Evolutionary conservation across 257 asterid species (phyloP).

Genomic region (Haberlea rhodopensis): DNA sequence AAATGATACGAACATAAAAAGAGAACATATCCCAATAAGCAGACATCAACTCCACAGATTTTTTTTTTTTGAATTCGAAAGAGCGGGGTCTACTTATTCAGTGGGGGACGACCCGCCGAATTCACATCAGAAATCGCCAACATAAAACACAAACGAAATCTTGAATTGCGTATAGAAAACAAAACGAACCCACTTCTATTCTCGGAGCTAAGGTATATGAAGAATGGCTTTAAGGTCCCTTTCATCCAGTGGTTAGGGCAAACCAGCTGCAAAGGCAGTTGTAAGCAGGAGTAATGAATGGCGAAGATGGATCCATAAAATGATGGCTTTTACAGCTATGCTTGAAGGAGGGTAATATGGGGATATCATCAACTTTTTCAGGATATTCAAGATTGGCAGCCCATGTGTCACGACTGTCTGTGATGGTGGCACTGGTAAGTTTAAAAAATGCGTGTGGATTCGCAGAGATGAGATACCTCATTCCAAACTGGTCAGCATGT

Average conservation of each 20-base stretch:
- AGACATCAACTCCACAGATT: too few relatives aligned
- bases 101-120: too few relatives aligned
- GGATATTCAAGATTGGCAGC: slow-evolving; percentile 55
- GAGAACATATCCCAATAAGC: too few relatives aligned
- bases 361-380: slow-evolving; percentile 57
- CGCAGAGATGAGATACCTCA: slow-evolving; percentile 47
- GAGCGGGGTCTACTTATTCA: too few relatives aligned
- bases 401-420: slow-evolving; percentile 66
- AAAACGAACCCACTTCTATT: slow-evolving; percentile 17
- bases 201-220: slow-evolving; percentile 14
- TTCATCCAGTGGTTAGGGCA: slow-evolving; percentile 15
- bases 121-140: slow-evolving; percentile 1
- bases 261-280: too few relatives aligned
- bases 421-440: slow-evolving; percentile 76
- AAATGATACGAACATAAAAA: too few relatives aligned
- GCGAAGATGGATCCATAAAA: slow-evolving; percentile 55
- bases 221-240: slow-evolving; percentile 12
- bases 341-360: slow-evolving; percentile 55
- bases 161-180: slow-evolving; percentile 15
- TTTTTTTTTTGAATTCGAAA: too few relatives aligned
- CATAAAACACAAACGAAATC: slow-evolving; percentile 15
- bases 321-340: slow-evolving; percentile 73
- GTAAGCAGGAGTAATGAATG: too few relatives aligned
- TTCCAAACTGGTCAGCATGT: slow-evolving; percentile 51
- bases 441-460: slow-evolving; percentile 69